phyloP scores from a whole-genome alignment of 1,284 basidiomycete genomes.

The Cutaneotrichosporon mucoides region DNA sequence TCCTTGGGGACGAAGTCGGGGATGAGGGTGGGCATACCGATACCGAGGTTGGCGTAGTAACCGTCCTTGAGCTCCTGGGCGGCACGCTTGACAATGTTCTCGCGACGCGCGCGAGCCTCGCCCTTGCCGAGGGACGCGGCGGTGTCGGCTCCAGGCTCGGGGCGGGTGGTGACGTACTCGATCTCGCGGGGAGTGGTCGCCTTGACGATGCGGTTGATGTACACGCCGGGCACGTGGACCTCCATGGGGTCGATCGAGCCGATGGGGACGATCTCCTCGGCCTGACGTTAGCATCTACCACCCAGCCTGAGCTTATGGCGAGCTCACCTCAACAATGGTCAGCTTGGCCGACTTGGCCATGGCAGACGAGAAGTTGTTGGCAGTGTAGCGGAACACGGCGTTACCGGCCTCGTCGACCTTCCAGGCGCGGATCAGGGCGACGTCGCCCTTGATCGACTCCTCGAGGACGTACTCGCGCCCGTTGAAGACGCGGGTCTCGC shows the following conservation, averaged over 20 bases:
- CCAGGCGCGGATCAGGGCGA: conserved; percentile 89
- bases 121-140: conserved; percentile 46
- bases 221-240: conserved; percentile 76
- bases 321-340: conserved; percentile 65
- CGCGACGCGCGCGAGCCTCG: conserved; percentile 51
- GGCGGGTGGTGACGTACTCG: conserved; percentile 60
- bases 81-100: conserved; percentile 65
- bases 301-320: too few species aligned
- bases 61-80: conserved; percentile 88
- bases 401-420: conserved; percentile 89
- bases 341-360: conserved; percentile 87
- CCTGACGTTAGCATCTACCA: conserved; percentile 56
- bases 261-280: conserved; percentile 84
- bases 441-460: conserved; percentile 76
- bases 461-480: conserved; percentile 84
- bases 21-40: conserved; percentile 92
- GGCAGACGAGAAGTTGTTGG: conserved; percentile 79
- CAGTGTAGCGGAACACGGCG: conserved; percentile 78
- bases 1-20: conserved; percentile 73
- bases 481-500: conserved; percentile 74
- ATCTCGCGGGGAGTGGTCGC: conserved; percentile 76
- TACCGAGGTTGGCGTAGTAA: conserved; percentile 68
- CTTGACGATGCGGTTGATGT: conserved; percentile 79
- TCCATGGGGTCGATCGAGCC: conserved; percentile 78
- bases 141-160: conserved; percentile 31